Evolutionary conservation across 495 filamentous ascomycete species (phyloP), one percentile per base, ranked within the genome.

Genomic region (Penicillium antarcticum): DNA sequence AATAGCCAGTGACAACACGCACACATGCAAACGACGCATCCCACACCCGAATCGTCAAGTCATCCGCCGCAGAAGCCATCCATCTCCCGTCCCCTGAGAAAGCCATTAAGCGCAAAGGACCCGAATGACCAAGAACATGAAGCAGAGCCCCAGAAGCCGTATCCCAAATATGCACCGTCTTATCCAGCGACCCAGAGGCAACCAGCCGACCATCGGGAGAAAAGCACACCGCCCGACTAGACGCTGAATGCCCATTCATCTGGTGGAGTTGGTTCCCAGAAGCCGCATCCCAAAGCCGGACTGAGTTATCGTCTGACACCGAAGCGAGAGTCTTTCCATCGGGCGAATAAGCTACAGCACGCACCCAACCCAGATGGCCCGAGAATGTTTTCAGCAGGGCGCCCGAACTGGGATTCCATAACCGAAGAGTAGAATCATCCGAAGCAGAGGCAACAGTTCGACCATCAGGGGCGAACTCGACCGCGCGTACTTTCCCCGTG

Each of bases 151-250:
- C 57, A 26, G 52, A 57, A 29, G 38, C 16, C 17, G 52, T 56
- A 36, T 62, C 51, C 57, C 47, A 62, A 10, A 61, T 47, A 35
- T 48, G 43, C 36, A 62, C 37, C 1, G 42, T 60, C 13, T 45
- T 42, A 42, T 61, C 56, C 37, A 45, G 13, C 16, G 49, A 55
- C 7, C 44, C 56, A 8, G 51, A 62, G 3, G 48, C 56, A 1
- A 62, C 36, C 24, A 52, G 42, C 34, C 31, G 36, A 23, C 59
- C 59, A 50, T 60, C 42, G 3, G 32, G 51, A 24, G 57, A 62
- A 29, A 49, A 49, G 19, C 47, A 42, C 3, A 49, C 47, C 7
- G 37, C 47, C 29, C 47, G 18, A 16, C 33, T 49, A 6, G 47
- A 49, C 7, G 47, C 21, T 4, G 40, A 29, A 34, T 49, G 47